Evolutionary conservation across 2,329 filamentous ascomycete genomes (phyloP).

Genomic region (Lachnellula hyalina): DNA sequence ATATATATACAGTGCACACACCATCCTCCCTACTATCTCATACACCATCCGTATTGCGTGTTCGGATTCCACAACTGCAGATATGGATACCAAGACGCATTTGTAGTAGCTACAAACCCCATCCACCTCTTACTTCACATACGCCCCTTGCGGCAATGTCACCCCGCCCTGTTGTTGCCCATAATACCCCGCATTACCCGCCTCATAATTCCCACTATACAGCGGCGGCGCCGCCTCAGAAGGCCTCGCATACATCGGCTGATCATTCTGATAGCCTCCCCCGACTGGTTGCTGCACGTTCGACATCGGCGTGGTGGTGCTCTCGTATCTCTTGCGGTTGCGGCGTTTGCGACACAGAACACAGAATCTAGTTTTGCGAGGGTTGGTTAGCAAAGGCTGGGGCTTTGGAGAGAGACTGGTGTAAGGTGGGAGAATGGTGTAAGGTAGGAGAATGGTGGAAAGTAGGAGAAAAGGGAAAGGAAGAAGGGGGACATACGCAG

Average conservation of each 20-base stretch:
- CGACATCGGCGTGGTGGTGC: conserved; percentile 3
- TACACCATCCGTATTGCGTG: no score
- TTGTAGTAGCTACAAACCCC: no score
- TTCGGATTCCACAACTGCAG: no score
- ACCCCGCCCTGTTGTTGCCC: conserved; percentile 14
- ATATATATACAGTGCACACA: not conserved
- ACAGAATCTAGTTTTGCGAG: not conserved
- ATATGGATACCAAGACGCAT: no score
- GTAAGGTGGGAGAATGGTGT: no score
- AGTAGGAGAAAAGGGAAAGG: not conserved
- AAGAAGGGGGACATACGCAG: conserved; percentile 11
- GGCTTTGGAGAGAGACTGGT: no score
- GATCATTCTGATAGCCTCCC: not conserved
- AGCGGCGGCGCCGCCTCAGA: conserved; percentile 4
- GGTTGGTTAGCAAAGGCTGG: not conserved
- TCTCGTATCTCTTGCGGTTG: not conserved
- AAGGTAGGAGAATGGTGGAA: not conserved
- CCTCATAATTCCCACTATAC: conserved; percentile 4
- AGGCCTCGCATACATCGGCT: conserved; percentile 9
- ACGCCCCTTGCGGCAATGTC: conserved; percentile 15
- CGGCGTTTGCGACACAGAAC: conserved; percentile 2
- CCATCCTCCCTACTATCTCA: not conserved
- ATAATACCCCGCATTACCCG: conserved; percentile 11
- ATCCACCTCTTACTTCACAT: not conserved
- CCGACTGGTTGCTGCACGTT: not conserved